Conservation (phyloP, 768 basidiomycete species). For the Phylloporus rhodoxanthus region DNA sequence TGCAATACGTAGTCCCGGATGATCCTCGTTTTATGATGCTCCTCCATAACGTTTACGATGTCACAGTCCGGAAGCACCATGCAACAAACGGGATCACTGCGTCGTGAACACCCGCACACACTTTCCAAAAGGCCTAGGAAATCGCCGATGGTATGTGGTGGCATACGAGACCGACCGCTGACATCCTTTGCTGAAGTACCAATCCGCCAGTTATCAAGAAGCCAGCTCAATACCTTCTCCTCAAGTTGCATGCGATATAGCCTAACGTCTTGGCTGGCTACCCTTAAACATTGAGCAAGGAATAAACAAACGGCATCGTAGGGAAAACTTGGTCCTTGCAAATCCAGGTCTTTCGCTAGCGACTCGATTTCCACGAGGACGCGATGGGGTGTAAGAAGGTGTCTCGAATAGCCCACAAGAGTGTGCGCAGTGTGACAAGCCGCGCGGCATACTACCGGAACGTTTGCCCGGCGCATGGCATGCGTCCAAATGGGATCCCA, state of each 20-base stretch:
- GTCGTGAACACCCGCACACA: constrained; percentile 52
- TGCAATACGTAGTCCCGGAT: constrained; percentile 69
- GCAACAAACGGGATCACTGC: constrained; percentile 41
- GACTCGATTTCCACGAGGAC: constrained; percentile 70
- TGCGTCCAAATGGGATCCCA: constrained; percentile 85
- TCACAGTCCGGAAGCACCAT: constrained; percentile 64
- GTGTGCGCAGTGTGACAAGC: constrained; percentile 67
- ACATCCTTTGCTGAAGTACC: constrained; percentile 36
- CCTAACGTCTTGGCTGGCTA: constrained; percentile 76
- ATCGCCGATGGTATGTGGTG: constrained; percentile 53
- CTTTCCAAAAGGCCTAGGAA: constrained; percentile 57
- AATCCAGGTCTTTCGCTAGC: constrained; percentile 74
- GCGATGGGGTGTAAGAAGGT: constrained; percentile 48
- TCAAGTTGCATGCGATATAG: constrained; percentile 82
- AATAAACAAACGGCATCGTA: constrained; percentile 89
- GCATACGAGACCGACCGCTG: constrained; percentile 37
- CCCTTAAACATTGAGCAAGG: constrained; percentile 57
- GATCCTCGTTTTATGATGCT: constrained; percentile 49
- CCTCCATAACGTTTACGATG: constrained; percentile 54
- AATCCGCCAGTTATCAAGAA: constrained; percentile 64
- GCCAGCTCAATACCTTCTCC: constrained; percentile 80
- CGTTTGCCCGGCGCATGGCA: constrained; percentile 66
- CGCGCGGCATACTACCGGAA: constrained; percentile 66
- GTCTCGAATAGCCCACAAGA: constrained; percentile 41
- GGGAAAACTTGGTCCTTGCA: constrained; percentile 85